Evolutionary conservation across 179 eudicot species (phyloP).

Genomic region (Silene coronaria): DNA sequence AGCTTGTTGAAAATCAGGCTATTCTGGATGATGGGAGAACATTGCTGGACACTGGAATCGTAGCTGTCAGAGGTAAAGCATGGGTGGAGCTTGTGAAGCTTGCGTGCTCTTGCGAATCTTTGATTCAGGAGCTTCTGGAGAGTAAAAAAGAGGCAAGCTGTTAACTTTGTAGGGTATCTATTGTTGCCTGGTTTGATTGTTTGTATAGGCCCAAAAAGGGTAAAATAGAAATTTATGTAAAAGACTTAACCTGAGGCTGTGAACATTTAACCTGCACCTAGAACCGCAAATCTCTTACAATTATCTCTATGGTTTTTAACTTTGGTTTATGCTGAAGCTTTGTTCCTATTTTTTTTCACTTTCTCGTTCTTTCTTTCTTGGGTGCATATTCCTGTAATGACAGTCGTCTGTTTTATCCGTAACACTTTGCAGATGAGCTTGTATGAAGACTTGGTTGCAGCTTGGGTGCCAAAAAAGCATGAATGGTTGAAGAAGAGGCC

Average conservation of each 20-base stretch:
- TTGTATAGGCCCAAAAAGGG: neutral
- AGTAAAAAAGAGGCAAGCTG: conserved; percentile 79
- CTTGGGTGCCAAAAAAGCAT: conserved; percentile 96
- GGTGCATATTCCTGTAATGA: neutral
- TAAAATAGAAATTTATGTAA: neutral
- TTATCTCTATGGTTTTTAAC: neutral
- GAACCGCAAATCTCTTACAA: neutral
- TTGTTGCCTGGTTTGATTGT: conserved; percentile 1
- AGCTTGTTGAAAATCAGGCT: conserved; percentile 67
- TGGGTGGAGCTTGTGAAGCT: conserved; percentile 83
- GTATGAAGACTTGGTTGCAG: conserved; percentile 98
- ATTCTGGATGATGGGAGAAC: conserved; percentile 92
- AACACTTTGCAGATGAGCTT: conserved; percentile 74
- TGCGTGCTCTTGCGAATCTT: conserved; percentile 60
- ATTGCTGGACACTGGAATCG: conserved; percentile 94
- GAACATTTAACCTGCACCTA: neutral
- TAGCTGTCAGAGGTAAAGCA: conserved; percentile 90
- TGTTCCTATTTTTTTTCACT: neutral
- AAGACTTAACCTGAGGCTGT: neutral
- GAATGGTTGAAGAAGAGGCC: conserved; percentile 81
- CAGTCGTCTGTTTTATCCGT: neutral
- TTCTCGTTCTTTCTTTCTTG: neutral
- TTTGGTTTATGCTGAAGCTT: neutral
- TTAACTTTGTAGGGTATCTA: neutral
- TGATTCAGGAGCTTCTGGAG: conserved; percentile 65